phyloP scores from a whole-genome alignment of 148 eudicot genomes.

The Fallopia convolvulus region DNA sequence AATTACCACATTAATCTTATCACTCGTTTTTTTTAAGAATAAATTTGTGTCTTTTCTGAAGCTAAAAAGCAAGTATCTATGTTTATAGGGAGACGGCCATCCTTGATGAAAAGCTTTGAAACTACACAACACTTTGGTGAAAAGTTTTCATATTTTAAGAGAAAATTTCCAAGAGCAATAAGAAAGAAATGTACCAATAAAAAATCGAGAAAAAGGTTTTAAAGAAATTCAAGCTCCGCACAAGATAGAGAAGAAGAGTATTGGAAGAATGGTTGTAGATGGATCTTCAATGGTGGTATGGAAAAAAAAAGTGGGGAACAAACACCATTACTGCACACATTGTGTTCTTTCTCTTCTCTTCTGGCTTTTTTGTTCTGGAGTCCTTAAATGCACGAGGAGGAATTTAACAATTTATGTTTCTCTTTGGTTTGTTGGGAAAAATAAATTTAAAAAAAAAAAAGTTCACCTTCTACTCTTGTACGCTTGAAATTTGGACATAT shows the following conservation, averaged over 20 bases:
- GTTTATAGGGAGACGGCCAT: background rate
- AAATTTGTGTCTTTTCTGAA: slow-evolving; percentile 1
- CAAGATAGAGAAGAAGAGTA: background rate
- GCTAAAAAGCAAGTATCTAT: background rate
- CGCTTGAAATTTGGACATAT: too few relatives aligned
- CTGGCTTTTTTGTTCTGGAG: background rate
- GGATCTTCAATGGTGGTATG: slow-evolving; percentile 8
- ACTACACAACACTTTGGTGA: background rate
- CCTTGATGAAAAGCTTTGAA: background rate
- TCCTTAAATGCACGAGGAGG: background rate
- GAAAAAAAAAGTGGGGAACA: background rate
- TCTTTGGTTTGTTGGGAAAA: background rate
- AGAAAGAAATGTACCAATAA: background rate
- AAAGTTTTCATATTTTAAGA: background rate
- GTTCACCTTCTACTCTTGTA: background rate
- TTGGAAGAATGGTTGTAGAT: background rate
- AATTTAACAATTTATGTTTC: background rate
- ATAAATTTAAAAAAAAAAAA: background rate
- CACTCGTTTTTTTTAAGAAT: background rate
- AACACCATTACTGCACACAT: slow-evolving; percentile 1
- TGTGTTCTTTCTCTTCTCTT: slow-evolving; percentile 5
- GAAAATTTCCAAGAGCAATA: background rate
- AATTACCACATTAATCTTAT: slow-evolving; percentile 1
- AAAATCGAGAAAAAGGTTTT: background rate
- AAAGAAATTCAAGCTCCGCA: background rate